A percentile compares a stretch with the other conserved stretches of the same genome.
Conservation (phyloP, 495 filamentous ascomycete species). For the Jackrogersella minutella region DNA sequence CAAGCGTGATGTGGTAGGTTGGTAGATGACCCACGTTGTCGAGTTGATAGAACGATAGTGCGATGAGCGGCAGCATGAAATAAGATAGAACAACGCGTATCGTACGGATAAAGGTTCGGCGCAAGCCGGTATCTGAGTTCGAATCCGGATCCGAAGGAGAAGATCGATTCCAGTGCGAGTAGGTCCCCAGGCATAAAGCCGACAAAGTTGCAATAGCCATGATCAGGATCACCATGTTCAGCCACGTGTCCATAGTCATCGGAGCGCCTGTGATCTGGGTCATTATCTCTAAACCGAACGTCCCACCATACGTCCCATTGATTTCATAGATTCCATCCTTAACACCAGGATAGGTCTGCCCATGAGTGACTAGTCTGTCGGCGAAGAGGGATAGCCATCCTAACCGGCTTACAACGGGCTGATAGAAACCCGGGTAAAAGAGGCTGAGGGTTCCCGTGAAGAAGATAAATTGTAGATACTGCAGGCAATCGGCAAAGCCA, state of each 20-base stretch:
- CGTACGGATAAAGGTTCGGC: conserved; percentile 5
- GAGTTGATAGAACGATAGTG: conserved; percentile 75
- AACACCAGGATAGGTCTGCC: conserved; percentile 8
- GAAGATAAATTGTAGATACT: conserved; percentile 81
- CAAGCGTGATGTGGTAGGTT: conserved; percentile 64
- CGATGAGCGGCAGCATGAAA: conserved; percentile 73
- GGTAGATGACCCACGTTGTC: conserved; percentile 66
- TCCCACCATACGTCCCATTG: conserved; percentile 29
- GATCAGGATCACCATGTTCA: conserved; percentile 31
- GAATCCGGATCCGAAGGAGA: not conserved
- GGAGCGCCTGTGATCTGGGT: conserved; percentile 29
- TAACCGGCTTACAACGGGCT: conserved; percentile 63
- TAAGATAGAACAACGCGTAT: conserved; percentile 74
- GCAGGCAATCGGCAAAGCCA: conserved; percentile 60
- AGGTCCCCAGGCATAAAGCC: not conserved
- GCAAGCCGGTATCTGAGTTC: conserved; percentile 2
- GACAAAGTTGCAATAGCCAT: not conserved
- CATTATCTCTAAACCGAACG: conserved; percentile 32
- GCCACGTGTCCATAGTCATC: conserved; percentile 24
- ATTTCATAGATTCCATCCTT: conserved; percentile 31
- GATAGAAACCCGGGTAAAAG: conserved; percentile 79
- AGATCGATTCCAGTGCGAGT: not conserved
- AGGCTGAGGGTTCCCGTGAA: conserved; percentile 73
- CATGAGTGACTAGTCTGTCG: conserved; percentile 17
- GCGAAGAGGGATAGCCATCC: conserved; percentile 26